These are phyloP conservation scores for Paracorniculantispora psalliotae DNA, from an alignment of 2,329 filamentous ascomycete genomes.

Conservation along the genomic window DNA sequence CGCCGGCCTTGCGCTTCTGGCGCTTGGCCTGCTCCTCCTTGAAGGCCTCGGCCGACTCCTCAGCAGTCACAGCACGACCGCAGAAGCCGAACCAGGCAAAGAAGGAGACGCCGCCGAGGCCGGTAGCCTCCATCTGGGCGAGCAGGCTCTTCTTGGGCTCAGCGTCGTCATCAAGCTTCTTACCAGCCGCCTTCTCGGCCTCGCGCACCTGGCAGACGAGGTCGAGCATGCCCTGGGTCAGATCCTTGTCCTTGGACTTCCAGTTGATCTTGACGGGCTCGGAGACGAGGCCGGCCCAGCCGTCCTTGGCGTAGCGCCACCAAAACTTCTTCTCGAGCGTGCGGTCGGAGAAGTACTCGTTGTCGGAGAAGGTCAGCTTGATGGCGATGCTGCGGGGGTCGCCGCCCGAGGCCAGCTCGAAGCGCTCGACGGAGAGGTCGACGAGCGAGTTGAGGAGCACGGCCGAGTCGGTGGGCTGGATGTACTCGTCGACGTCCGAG, in stretches of 20 bases:
- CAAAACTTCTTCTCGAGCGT: constrained; percentile 89
- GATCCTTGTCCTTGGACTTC: constrained; percentile 74
- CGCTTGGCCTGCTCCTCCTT: constrained; percentile 58
- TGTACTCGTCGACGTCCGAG: constrained; percentile 79
- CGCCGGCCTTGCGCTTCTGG: constrained; percentile 42
- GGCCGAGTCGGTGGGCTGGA: constrained; percentile 73
- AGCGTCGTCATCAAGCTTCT: constrained; percentile 32
- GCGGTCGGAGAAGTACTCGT: constrained; percentile 75
- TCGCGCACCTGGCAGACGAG: constrained; percentile 66
- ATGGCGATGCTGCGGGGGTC: constrained; percentile 77
- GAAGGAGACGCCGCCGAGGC: constrained; percentile 68
- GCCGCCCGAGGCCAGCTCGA: constrained; percentile 67
- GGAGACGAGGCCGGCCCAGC: constrained; percentile 73
- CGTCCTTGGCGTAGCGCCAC: constrained; percentile 65
- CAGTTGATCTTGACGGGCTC: constrained; percentile 85
- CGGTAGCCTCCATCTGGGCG: constrained; percentile 53
- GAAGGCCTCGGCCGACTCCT: constrained; percentile 61
- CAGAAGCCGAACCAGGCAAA: constrained; percentile 86
- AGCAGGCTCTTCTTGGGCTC: constrained; percentile 46
- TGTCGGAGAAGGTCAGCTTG: constrained; percentile 72
- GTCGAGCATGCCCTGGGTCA: constrained; percentile 74
- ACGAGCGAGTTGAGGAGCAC: constrained; percentile 66
- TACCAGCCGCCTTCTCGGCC: constrained; percentile 49
- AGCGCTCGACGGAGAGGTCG: constrained; percentile 68
- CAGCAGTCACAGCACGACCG: constrained; percentile 63